Base-by-base conservation (phyloP, 1,284 basidiomycete genomes). In the Naganishia liquefaciens region DNA sequence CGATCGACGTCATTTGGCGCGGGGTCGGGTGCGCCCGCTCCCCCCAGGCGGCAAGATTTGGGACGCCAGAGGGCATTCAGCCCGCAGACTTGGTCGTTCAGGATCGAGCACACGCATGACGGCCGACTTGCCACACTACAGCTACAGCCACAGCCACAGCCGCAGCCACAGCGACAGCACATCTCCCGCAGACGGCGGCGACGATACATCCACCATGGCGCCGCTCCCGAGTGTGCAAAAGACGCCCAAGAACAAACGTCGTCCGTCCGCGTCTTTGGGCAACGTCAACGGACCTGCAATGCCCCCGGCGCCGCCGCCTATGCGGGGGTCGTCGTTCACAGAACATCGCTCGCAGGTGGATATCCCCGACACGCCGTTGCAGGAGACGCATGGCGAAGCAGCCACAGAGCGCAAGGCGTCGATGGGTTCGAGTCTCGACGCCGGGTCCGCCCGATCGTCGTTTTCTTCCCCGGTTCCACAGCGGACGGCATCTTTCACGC, bases 361-460 rank as follows among this genome's bases (percentile, higher is more conserved):
- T 30, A 50, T 60, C 28, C 57, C 57, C 33, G 57, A 60, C 28
- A 60, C 57, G 40, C 57, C 57, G 46, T 27, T 60, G 23, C 44
- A 50, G 3, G 57, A 60, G 46, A 37, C 57, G 19, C n/a, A 17
- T 21, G 28, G 25, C 27, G 43, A 21, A 7, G 30, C 43, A 49
- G 25, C 27, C 49, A 19, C 25, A 27, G 39, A 33, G 27, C 27
- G 53, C 33, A n/a, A n/a, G 33, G 33, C 33, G 4, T 37, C 33
- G 27, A 40, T 17, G 33, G 10, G 19, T 25, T 17, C 37, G 39
- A 42, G 23, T 40, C 21, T 37, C 7, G 5, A 39, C 10, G 5
- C 42, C 27, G 33, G 27, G 19, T 47, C 33, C 55, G 19, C 19
- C 23, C n/a, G 54, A n/a, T 42, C 19, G 23, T 39, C n/a, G 17